phyloP scores from a whole-genome alignment of 169 alveolate genomes.

The Sarcocystis neurona region DNA sequence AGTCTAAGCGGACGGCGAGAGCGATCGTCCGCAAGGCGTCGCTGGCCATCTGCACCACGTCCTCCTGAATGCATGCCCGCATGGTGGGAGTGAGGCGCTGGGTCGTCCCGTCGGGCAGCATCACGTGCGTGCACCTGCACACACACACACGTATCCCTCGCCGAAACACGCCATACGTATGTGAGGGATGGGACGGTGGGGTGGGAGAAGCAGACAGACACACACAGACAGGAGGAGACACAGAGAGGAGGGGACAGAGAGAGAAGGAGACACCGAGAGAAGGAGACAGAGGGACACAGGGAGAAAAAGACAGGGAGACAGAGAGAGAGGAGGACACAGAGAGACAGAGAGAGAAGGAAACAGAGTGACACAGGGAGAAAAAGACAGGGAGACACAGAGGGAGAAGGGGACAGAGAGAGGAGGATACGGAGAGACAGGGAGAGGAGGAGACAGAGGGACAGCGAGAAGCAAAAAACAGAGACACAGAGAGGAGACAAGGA shows the following conservation, averaged over 20 bases:
- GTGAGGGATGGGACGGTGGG: neutral
- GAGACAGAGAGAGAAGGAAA: neutral
- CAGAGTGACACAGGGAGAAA: neutral
- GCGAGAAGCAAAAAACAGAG: no score
- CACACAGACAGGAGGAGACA: neutral
- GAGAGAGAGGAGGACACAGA: neutral
- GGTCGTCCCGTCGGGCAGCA: conserved; percentile 85
- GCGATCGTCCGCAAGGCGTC: conserved; percentile 80
- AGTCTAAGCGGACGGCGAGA: conserved; percentile 75
- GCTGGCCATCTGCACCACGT: conserved; percentile 86
- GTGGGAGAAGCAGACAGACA: neutral
- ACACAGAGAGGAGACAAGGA: neutral
- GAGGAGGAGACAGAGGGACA: neutral
- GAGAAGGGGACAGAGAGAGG: neutral
- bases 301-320: no score
- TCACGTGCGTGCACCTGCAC: conserved; percentile 68
- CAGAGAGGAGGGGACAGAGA: neutral
- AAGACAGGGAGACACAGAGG: neutral
- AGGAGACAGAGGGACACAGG: no score
- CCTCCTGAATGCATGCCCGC: conserved; percentile 76
- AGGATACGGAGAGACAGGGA: no score
- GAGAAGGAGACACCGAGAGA: neutral
- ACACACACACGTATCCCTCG: neutral
- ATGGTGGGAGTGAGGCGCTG: conserved; percentile 79
- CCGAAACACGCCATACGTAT: neutral